phyloP scores from a whole-genome alignment of 2,329 filamentous ascomycete species.

The Claviceps maximensis region DNA sequence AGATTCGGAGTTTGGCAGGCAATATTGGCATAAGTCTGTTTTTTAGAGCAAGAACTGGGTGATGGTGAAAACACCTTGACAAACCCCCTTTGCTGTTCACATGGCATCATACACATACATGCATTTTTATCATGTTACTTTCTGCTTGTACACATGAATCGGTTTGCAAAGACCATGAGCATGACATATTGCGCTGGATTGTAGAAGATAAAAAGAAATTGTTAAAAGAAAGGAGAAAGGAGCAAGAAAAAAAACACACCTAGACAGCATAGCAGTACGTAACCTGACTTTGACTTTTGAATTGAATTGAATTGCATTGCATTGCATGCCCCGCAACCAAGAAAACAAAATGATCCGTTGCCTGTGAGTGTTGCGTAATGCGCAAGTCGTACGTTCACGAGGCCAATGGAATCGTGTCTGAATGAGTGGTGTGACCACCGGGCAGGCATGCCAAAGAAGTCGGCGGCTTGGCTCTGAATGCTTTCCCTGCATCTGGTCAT shows the following conservation, averaged over 20 bases:
- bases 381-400: too few species aligned
- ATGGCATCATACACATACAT: neutral
- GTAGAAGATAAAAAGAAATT: neutral
- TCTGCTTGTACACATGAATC: neutral
- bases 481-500: too few species aligned
- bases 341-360: too few species aligned
- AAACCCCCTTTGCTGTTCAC: neutral
- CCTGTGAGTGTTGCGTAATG: neutral
- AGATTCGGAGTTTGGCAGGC: slow-evolving; percentile 10
- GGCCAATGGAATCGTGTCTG: too few species aligned
- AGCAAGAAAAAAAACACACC: neutral
- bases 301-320: neutral
- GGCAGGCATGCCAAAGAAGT: too few species aligned
- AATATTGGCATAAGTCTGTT: slow-evolving; percentile 4
- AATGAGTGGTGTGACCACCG: too few species aligned
- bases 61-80: neutral
- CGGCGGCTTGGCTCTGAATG: too few species aligned
- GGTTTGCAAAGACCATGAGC: neutral
- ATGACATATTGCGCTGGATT: too few species aligned
- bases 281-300: neutral
- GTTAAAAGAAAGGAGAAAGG: too few species aligned
- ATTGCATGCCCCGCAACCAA: too few species aligned
- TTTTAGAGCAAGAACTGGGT: slow-evolving; percentile 1
- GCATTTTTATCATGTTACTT: neutral
- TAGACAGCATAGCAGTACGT: neutral